Evolutionary conservation across 108 stramenopile genomes (phyloP).

Genomic region (Craspedostauros australis): DNA sequence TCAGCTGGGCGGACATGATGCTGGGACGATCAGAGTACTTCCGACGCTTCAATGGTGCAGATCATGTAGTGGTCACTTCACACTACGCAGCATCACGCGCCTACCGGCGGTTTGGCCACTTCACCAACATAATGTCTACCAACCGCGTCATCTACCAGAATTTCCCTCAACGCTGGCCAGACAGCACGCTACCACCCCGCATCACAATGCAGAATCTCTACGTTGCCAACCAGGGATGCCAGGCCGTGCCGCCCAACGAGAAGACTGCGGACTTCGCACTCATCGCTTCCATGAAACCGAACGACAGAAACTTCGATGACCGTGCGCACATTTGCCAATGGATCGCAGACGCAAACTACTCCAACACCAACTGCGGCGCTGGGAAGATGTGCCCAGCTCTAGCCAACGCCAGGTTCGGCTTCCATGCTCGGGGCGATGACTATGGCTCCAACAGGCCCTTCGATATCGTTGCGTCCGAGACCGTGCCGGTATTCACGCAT

Average conservation of each 20-base stretch:
- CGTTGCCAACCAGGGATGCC: too few species aligned
- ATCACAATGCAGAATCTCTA: too few species aligned
- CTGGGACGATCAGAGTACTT: constrained; percentile 6
- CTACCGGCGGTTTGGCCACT: neutral
- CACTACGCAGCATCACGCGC: constrained; percentile 1
- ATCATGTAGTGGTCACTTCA: constrained; percentile 15
- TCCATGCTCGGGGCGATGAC: constrained; percentile 23
- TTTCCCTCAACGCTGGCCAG: too few species aligned
- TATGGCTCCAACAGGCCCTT: constrained; percentile 6
- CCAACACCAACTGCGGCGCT: constrained; percentile 6
- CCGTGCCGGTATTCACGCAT: constrained; percentile 24
- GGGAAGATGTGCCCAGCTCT: constrained; percentile 16
- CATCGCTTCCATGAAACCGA: constrained; percentile 11
- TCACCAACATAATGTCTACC: too few species aligned
- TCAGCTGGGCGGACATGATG: neutral
- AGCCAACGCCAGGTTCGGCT: constrained; percentile 16
- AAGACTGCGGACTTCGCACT: constrained; percentile 13
- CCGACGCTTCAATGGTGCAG: constrained; percentile 10
- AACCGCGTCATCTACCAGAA: too few species aligned
- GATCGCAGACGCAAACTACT: neutral
- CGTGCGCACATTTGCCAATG: constrained; percentile 4
- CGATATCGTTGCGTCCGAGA: constrained; percentile 20
- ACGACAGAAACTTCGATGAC: constrained; percentile 7
- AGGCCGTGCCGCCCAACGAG: neutral
- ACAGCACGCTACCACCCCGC: too few species aligned